phyloP scores from a whole-genome alignment of 148 eudicot species.

The Mesembryanthemum crystallinum region DNA sequence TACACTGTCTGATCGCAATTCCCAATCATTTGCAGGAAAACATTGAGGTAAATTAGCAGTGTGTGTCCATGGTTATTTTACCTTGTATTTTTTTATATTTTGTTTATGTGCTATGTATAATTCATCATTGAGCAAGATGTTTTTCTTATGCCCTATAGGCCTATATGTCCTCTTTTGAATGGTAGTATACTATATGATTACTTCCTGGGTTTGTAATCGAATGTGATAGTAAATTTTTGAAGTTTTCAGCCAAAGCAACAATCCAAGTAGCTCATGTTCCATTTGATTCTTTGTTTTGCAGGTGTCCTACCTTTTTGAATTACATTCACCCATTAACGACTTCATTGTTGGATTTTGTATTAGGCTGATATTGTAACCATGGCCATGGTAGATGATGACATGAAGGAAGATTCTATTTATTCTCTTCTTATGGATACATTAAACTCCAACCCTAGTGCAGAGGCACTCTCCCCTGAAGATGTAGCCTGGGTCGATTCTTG shows the following conservation, averaged over 20 bases:
- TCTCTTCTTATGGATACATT: slow-evolving; percentile 17
- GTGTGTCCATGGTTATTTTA: background rate
- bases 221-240: background rate
- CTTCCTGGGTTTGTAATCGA: too few relatives aligned
- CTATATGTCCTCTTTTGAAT: background rate
- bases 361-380: slow-evolving; percentile 20
- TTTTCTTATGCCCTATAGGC: background rate
- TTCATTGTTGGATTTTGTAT: background rate
- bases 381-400: slow-evolving; percentile 34
- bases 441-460: slow-evolving; percentile 24
- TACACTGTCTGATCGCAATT: background rate
- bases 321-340: background rate
- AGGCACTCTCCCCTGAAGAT: slow-evolving; percentile 46
- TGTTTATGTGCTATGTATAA: background rate
- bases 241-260: background rate
- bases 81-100: background rate
- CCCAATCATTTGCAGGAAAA: background rate
- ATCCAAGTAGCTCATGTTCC: background rate
- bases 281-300: slow-evolving; percentile 14
- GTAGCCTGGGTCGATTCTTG: slow-evolving; percentile 79
- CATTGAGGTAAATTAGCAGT: background rate
- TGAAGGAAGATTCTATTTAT: slow-evolving; percentile 28
- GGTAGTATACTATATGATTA: background rate
- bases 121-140: background rate
- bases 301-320: slow-evolving; percentile 8